Evolutionary conservation across 371 early-diverging fungal genomes (phyloP).

Genomic region (Gilbertella persicaria): DNA sequence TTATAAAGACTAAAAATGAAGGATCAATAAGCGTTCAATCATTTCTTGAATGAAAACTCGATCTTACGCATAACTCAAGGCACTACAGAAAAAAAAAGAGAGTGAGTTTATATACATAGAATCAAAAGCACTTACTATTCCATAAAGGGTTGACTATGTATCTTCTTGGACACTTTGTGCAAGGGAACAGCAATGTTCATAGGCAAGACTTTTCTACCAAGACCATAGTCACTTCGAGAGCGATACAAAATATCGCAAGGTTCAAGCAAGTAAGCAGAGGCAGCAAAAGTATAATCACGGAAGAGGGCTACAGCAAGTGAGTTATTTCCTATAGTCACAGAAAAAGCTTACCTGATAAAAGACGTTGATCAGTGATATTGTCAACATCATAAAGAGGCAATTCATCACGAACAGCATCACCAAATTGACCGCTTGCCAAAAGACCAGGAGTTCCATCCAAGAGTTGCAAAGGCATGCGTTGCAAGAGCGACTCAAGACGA

Average conservation of each 20-base stretch:
- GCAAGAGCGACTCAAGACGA: constrained; percentile 67
- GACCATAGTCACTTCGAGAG: constrained; percentile 71
- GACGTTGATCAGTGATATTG: constrained; percentile 64
- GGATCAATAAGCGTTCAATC: neutral
- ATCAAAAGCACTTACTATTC: constrained; percentile 66
- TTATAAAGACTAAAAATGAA: constrained; percentile 70
- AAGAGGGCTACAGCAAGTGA: constrained; percentile 61
- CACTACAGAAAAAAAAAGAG: constrained; percentile 20
- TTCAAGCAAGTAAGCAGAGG: constrained; percentile 87
- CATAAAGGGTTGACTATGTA: constrained; percentile 83
- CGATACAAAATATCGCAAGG: constrained; percentile 82
- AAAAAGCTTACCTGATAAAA: constrained; percentile 62
- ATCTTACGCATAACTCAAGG: constrained; percentile 43
- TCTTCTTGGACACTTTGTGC: constrained; percentile 66
- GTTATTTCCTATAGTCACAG: neutral
- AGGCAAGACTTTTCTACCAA: constrained; percentile 76
- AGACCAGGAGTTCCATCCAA: constrained; percentile 74
- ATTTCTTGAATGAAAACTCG: neutral
- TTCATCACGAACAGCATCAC: constrained; percentile 71
- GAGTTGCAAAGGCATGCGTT: constrained; percentile 76
- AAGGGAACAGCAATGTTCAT: constrained; percentile 82
- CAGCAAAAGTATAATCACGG: constrained; percentile 86
- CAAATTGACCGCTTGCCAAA: constrained; percentile 76
- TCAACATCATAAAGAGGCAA: constrained; percentile 77
- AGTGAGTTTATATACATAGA: constrained; percentile 36